Conservation (phyloP, 768 basidiomycete genomes). For the Zangia roseola region DNA sequence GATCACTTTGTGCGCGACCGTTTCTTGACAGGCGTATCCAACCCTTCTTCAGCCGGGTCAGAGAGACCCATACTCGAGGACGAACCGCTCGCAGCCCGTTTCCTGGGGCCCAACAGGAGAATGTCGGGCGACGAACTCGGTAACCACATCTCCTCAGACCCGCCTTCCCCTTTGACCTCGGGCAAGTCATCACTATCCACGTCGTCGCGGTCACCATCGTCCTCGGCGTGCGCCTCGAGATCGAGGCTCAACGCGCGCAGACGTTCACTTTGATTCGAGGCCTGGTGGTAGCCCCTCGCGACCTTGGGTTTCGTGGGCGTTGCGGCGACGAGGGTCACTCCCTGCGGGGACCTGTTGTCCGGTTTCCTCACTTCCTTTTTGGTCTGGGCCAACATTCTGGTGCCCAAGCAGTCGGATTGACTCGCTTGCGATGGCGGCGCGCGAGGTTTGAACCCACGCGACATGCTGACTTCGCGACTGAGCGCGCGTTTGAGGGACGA, state of each 20-base stretch:
- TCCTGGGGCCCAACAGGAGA: conserved; percentile 30
- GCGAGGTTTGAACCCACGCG: conserved; percentile 59
- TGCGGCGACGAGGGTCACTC: conserved; percentile 48
- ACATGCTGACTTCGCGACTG: conserved; percentile 79
- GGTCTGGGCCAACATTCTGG: conserved; percentile 13
- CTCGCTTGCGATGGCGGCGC: conserved; percentile 12
- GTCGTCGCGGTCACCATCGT: not conserved
- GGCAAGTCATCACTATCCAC: conserved; percentile 6
- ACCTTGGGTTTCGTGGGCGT: conserved; percentile 47
- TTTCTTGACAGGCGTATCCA: conserved; percentile 27
- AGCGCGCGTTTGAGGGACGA: conserved; percentile 51
- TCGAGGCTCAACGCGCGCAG: conserved; percentile 1
- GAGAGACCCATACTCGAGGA: conserved; percentile 25
- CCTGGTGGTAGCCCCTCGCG: conserved; percentile 6
- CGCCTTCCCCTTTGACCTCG: conserved; percentile 28
- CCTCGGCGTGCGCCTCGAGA: not conserved
- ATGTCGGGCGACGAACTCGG: conserved; percentile 43
- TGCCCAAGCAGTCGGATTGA: conserved; percentile 14
- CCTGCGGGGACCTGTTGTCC: conserved; percentile 7
- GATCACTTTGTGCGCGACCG: conserved; percentile 15
- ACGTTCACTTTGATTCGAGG: conserved; percentile 9
- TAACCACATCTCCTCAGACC: conserved; percentile 37
- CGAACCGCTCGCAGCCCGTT: conserved; percentile 26
- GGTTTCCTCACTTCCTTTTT: conserved; percentile 6
- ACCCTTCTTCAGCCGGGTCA: conserved; percentile 14